phyloP scores from a whole-genome alignment of 2,329 filamentous ascomycete species.

The Decorospora gaudefroyi region DNA sequence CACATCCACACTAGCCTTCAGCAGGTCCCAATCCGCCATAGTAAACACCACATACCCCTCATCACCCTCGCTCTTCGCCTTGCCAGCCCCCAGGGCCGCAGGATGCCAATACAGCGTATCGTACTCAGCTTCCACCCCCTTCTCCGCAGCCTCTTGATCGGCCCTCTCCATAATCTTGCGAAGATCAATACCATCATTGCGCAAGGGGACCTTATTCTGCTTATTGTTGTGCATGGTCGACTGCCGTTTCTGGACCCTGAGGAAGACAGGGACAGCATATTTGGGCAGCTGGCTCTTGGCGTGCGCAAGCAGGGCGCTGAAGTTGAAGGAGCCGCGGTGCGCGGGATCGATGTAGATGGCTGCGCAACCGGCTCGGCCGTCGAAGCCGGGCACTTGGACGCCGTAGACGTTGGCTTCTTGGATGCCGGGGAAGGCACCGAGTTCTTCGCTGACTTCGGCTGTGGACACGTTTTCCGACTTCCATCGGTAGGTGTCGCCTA shows the following conservation, averaged over 20 bases:
- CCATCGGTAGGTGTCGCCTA: slow-evolving; percentile 58
- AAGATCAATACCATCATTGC: slow-evolving; percentile 68
- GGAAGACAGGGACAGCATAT: slow-evolving; percentile 76
- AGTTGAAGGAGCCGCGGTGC: slow-evolving; percentile 54
- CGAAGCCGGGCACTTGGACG: slow-evolving; percentile 53
- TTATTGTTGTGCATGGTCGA: slow-evolving; percentile 76
- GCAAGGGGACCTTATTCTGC: slow-evolving; percentile 74
- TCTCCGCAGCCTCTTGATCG: slow-evolving; percentile 45
- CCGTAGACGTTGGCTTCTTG: slow-evolving; percentile 57
- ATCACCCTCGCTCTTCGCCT: slow-evolving; percentile 46
- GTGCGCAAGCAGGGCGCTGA: slow-evolving; percentile 62
- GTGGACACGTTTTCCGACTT: slow-evolving; percentile 57
- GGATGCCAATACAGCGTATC: slow-evolving; percentile 59
- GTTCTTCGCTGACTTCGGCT: slow-evolving; percentile 53
- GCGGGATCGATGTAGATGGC: slow-evolving; percentile 62
- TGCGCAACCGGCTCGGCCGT: slow-evolving; percentile 60
- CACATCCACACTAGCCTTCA: slow-evolving; percentile 47
- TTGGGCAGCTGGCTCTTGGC: slow-evolving; percentile 65
- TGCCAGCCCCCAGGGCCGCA: slow-evolving; percentile 42
- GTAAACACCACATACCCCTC: slow-evolving; percentile 62
- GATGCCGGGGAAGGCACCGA: slow-evolving; percentile 53
- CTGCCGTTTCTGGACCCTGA: slow-evolving; percentile 63
- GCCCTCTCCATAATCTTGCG: slow-evolving; percentile 50
- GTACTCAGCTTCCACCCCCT: slow-evolving; percentile 41
- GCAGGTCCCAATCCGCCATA: slow-evolving; percentile 60